Evolutionary conservation across 345 rosid genomes (phyloP).

Genomic region (Hirschfeldia incana): DNA sequence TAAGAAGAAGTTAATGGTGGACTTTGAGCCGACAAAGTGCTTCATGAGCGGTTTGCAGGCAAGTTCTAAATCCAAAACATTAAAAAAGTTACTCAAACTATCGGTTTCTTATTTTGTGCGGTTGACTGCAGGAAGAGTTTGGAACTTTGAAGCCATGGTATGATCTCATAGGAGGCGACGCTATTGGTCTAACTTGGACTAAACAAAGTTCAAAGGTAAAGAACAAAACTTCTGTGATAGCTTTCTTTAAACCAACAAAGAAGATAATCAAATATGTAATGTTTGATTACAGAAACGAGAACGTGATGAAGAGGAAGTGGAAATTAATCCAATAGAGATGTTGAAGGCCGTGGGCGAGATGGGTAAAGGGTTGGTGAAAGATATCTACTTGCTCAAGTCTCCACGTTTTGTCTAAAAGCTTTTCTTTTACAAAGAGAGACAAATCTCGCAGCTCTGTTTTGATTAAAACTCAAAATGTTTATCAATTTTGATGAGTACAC

Average conservation of each 20-base stretch:
- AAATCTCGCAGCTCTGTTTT: neutral
- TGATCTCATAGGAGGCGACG: constrained; percentile 87
- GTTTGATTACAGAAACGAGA: constrained; percentile 61
- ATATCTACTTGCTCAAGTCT: constrained; percentile 64
- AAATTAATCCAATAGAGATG: constrained; percentile 47
- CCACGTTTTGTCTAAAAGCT: constrained; percentile 40
- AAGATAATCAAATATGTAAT: constrained; percentile 6
- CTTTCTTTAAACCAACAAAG: neutral
- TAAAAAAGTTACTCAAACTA: neutral
- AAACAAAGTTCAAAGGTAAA: constrained; percentile 61
- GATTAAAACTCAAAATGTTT: neutral
- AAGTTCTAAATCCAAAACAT: constrained; percentile 23
- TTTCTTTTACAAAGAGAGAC: neutral
- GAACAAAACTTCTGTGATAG: neutral
- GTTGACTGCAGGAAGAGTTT: constrained; percentile 56
- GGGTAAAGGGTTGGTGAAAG: constrained; percentile 85
- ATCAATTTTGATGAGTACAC: neutral
- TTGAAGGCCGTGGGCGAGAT: constrained; percentile 63
- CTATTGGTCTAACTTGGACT: constrained; percentile 80
- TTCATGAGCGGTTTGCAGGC: constrained; percentile 71
- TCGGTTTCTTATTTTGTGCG: constrained; percentile 10
- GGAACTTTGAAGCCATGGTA: constrained; percentile 71
- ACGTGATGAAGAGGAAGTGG: constrained; percentile 51
- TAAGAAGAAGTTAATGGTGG: constrained; percentile 60
- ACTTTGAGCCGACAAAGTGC: constrained; percentile 75